These are phyloP conservation scores for Spathaspora girioi DNA, from an alignment of 805 yeast species.

Conservation along the genomic window DNA sequence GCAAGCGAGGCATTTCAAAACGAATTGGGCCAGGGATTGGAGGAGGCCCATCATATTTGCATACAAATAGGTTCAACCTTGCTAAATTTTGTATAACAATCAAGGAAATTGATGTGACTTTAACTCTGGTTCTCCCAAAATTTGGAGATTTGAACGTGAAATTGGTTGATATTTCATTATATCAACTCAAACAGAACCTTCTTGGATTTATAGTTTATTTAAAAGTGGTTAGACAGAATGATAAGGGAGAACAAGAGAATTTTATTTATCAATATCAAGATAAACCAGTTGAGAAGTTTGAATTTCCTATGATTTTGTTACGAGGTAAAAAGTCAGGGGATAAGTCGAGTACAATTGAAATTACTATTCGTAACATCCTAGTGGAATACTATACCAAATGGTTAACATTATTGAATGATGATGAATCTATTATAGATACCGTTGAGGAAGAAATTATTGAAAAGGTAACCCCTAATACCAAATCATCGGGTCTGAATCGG, in stretches of 20 bases:
- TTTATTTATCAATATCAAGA: conserved; percentile 21
- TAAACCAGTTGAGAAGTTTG: conserved; percentile 4
- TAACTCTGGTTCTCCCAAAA: conserved; percentile 14
- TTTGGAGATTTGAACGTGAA: conserved; percentile 24
- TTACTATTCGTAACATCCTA: conserved; percentile 44
- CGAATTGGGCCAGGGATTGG: conserved; percentile 2
- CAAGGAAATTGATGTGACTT: conserved; percentile 13
- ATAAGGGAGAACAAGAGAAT: conserved; percentile 9
- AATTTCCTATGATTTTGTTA: conserved; percentile 22
- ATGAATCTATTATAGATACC: conserved; percentile 7
- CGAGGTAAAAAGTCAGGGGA: conserved; percentile 15
- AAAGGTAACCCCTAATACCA: conserved; percentile 6
- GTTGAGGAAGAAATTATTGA: conserved; percentile 12
- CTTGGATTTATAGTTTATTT: conserved; percentile 21
- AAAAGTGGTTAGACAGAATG: conserved; percentile 12
- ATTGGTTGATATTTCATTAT: conserved; percentile 14
- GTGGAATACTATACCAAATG: conserved; percentile 61
- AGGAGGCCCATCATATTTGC: not conserved
- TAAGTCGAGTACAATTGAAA: conserved; percentile 31
- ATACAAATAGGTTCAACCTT: conserved; percentile 28
- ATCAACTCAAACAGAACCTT: conserved; percentile 15
- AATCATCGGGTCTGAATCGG: conserved; percentile 9
- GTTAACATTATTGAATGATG: conserved; percentile 38
- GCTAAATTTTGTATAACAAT: conserved; percentile 31
- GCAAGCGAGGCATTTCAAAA: not conserved